Evolutionary conservation across 371 early-diverging fungal genomes (phyloP).

Genomic region (Basidiobolus meristosporus): DNA sequence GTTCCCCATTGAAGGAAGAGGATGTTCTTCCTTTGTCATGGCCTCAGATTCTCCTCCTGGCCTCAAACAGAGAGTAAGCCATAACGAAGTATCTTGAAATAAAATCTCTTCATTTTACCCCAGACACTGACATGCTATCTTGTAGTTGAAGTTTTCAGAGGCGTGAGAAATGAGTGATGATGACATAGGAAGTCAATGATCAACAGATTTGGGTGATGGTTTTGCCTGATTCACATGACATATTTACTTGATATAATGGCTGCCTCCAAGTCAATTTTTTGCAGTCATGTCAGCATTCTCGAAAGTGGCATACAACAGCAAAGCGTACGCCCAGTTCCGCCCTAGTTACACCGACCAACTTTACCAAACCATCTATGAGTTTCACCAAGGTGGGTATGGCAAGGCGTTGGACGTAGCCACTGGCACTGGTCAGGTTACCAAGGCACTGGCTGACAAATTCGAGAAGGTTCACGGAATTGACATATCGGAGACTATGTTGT

Average conservation of each 20-base stretch:
- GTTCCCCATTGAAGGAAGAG: too few species aligned
- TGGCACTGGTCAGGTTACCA: constrained; percentile 30
- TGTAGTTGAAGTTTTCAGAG: too few species aligned
- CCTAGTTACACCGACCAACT: constrained; percentile 15
- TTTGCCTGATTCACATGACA: too few species aligned
- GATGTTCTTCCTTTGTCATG: too few species aligned
- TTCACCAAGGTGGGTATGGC: constrained; percentile 10
- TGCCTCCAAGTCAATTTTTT: constrained; percentile 7
- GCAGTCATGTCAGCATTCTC: constrained; percentile 15
- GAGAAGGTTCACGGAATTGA: constrained; percentile 24
- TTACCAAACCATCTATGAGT: constrained; percentile 7
- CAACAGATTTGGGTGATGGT: too few species aligned
- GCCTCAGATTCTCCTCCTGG: too few species aligned
- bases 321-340: constrained; percentile 14
- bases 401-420: constrained; percentile 22
- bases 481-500: constrained; percentile 20
- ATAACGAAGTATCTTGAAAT: too few species aligned
- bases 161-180: too few species aligned
- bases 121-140: too few species aligned
- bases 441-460: constrained; percentile 19
- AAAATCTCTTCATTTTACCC: too few species aligned
- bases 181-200: too few species aligned
- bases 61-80: not conserved
- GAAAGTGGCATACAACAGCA: constrained; percentile 12
- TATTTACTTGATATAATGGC: too few species aligned